Base-by-base conservation (phyloP, 768 basidiomycete genomes). In the Dioszegia crocea region DNA sequence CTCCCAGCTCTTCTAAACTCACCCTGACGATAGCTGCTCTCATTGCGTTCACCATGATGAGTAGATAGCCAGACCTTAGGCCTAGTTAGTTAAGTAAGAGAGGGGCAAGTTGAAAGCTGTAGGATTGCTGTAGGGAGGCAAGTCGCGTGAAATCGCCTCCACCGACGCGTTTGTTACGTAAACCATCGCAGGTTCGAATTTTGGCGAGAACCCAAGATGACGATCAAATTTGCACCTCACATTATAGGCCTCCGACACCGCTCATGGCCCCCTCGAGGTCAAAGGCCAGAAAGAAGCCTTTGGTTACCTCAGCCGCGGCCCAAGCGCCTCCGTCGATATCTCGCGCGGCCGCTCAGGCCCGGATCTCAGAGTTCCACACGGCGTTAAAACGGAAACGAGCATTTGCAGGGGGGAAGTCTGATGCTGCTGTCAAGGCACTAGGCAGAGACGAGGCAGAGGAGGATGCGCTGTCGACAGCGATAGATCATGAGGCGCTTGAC, bases 361-460 rank as follows among this genome's bases (percentile, higher is more conserved):
- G 86, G 62, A 94, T 96, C 66, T 85, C 89, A 39, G 81, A 79
- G 58, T 96, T 87, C 69, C 91, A 96, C 67, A 82, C 86, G 33
- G 80, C 92, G 21, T 79, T 90, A 69, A 93, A 91, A 78, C 81
- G 79, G 49, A 53, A 53, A 23, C 84, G 84, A 71, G 76, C 81
- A 4, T 83, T 83, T 55, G 78, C 90, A 2, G 79, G 82, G 64
- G 36, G 73, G 57, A 51, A 53, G 55, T 9, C 30, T 52, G 40
- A 19, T 54, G 24, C 36, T 21, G 19, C 40, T 19, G 44, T 53
- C 31, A 53, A 54, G 58, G 44, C 9, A 41, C 5, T 5, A 23
- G 44, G 11, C 8, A 23, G 23, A 26, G 23, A 45, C 24, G 23
- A 41, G 10, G 40, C 8, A 9, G 19, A 9, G 33, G 33, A 41